Percentiles rank a stretch among this genome's conserved stretches.
phyloP scores from a whole-genome alignment of 1,284 basidiomycete genomes.

The Fomitopsis pinicola region DNA sequence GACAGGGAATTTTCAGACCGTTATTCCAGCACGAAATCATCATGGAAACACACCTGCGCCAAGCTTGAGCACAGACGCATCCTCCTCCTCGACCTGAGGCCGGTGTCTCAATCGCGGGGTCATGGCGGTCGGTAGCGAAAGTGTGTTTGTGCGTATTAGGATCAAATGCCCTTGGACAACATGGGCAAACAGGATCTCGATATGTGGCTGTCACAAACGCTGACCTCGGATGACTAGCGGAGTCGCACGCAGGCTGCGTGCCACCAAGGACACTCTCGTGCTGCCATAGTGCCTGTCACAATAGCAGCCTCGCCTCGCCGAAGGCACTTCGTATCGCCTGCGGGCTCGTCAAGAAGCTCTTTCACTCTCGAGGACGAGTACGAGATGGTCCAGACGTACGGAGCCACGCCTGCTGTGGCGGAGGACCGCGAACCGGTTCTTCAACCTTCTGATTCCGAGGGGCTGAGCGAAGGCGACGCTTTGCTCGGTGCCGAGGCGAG shows the following conservation, averaged over 20 bases:
- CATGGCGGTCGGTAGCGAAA: slow-evolving; percentile 24
- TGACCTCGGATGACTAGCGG: not conserved
- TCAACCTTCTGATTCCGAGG: slow-evolving; percentile 10
- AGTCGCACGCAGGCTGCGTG: not conserved
- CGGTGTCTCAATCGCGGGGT: slow-evolving; percentile 44
- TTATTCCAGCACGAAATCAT: not conserved
- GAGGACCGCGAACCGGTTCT: slow-evolving; percentile 10
- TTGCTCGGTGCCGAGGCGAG: slow-evolving; percentile 45
- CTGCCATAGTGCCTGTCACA: not conserved
- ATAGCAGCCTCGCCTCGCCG: not conserved
- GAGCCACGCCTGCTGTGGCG: slow-evolving; percentile 33
- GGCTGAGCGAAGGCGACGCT: slow-evolving; percentile 39
- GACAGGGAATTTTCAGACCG: not conserved
- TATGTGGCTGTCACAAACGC: not conserved
- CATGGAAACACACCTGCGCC: slow-evolving; percentile 44
- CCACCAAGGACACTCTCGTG: not conserved
- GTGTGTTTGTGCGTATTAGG: slow-evolving; percentile 20
- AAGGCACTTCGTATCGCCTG: not conserved
- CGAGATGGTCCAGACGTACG: slow-evolving; percentile 66
- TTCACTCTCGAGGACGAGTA: slow-evolving; percentile 28
- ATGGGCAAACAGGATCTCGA: slow-evolving; percentile 19
- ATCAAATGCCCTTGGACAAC: slow-evolving; percentile 24
- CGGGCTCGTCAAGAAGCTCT: slow-evolving; percentile 6
- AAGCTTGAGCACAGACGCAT: slow-evolving; percentile 65
- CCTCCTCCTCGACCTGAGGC: slow-evolving; percentile 60